Conservation (phyloP, 2,329 filamentous ascomycete genomes). For the Epicoccum sorghinum region DNA sequence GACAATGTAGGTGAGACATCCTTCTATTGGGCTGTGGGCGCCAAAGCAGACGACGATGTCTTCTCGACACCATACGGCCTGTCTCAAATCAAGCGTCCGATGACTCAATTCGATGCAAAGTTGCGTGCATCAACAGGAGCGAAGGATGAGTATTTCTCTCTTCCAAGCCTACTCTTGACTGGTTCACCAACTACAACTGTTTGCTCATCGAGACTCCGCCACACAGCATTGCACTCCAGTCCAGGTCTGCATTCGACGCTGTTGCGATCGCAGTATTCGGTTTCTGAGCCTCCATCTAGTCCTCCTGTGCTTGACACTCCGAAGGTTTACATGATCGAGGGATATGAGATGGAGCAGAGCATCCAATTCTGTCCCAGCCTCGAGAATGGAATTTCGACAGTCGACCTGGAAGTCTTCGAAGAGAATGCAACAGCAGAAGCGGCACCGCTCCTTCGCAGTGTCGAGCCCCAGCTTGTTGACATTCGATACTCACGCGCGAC, state of each 20-base stretch:
- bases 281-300: not conserved
- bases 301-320: not conserved
- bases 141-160: not conserved
- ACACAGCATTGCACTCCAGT: not conserved
- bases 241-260: not conserved
- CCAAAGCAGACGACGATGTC: slow-evolving; percentile 6
- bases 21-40: not conserved
- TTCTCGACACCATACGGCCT: not conserved
- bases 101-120: not conserved
- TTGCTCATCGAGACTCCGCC: slow-evolving; percentile 5
- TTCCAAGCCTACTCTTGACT: not conserved
- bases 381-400: not conserved
- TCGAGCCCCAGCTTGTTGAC: slow-evolving; percentile 3
- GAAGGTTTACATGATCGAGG: not conserved
- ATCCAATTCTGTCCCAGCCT: slow-evolving; percentile 5
- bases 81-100: not conserved
- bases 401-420: not conserved
- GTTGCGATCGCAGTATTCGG: not conserved
- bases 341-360: not conserved
- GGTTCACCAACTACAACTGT: not conserved
- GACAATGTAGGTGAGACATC: not conserved
- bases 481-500: not conserved
- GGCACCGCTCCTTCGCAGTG: not conserved
- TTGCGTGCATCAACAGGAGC: not conserved
- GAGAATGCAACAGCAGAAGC: not conserved